Evolutionary conservation across 1,139 yeast genomes (phyloP), one percentile per base, ranked within the genome.

Genomic region (Blastobotrys capitulatus): DNA sequence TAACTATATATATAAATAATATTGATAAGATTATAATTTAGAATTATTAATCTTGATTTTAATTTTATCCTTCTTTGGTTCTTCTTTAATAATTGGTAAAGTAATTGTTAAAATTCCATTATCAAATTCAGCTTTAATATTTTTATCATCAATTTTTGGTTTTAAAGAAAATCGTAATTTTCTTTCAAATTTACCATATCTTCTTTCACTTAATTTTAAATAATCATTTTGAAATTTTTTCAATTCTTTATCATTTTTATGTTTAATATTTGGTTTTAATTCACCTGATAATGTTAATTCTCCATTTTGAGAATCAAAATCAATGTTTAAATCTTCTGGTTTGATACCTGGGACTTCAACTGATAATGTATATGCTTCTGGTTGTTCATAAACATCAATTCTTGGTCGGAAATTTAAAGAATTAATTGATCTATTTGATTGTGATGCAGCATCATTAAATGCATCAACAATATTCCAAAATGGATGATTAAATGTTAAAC

Each of bases 261-360:
- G 5, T 6, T 13, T 12, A 29, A 13, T 6, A 20, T 20, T 29
- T 20, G 26, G 47, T 35, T 19, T 43, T 34, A 38, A 35, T 27
- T 50, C 41, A 9, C 60, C 57, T n/a, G 52, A 44, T 31, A 58
- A 42, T 35, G 41, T 74, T 67, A 50, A 20, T 29, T 42, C 46
- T n/a, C 44, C 39, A 27, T 37, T 45, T 1, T n/a, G 25, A 2
- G 82, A 79, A 59, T 78, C 82, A 65, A 70, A 79, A 59, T 79
- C 80, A 46, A 79, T 73, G 43, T 72, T 74, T 54, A 79, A 72
- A n/a, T 76, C 70, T 44, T 70, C 70, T 29, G 77, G 73, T 31
- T 70, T 66, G 7, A 80, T 80, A 42, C 84, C 84, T 6, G 83
- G 79, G 15, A 79, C 64, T 5, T 82, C 74, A 7, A 77, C 62